Evolutionary conservation across 495 filamentous ascomycete genomes (phyloP).

Genomic region (Penicillium malachiteum): DNA sequence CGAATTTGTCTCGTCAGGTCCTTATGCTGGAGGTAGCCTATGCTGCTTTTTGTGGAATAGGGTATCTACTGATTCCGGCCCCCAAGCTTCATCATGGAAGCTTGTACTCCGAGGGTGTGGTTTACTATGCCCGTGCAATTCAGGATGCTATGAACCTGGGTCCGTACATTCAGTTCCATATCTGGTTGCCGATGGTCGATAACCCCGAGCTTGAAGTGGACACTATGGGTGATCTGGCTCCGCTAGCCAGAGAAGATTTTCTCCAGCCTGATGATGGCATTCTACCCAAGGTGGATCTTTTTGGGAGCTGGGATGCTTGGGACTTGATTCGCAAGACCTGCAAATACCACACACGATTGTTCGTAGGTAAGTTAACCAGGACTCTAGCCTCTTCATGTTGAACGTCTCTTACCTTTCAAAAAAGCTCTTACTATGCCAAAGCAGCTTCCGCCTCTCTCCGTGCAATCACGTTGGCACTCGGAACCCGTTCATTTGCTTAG

Average conservation of each 20-base stretch:
- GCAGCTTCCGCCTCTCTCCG: conserved; percentile 66
- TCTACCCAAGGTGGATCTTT: conserved; percentile 56
- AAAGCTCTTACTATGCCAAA: conserved; percentile 76
- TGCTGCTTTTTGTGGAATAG: conserved; percentile 88
- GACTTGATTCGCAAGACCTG: conserved; percentile 81
- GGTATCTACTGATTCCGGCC: conserved; percentile 77
- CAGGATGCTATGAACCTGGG: conserved; percentile 73
- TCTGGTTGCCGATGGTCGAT: conserved; percentile 78
- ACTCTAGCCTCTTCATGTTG: not conserved
- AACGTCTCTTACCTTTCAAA: not conserved
- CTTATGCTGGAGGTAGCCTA: conserved; percentile 89
- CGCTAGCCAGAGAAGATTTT: conserved; percentile 56
- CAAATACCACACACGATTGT: conserved; percentile 78
- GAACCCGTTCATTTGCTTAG: conserved; percentile 84
- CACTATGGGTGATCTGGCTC: conserved; percentile 56
- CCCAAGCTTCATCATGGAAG: conserved; percentile 57
- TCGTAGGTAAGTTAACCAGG: conserved; percentile 69
- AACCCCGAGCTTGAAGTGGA: conserved; percentile 52
- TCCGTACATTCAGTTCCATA: conserved; percentile 72
- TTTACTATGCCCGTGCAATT: conserved; percentile 82
- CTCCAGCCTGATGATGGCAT: conserved; percentile 30
- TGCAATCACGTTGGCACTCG: conserved; percentile 90
- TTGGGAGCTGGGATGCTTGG: conserved; percentile 90
- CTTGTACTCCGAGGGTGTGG: conserved; percentile 45
- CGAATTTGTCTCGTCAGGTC: conserved; percentile 82